Evolutionary conservation across 331 rosid genomes (phyloP).

Genomic region (Malus hybrid): DNA sequence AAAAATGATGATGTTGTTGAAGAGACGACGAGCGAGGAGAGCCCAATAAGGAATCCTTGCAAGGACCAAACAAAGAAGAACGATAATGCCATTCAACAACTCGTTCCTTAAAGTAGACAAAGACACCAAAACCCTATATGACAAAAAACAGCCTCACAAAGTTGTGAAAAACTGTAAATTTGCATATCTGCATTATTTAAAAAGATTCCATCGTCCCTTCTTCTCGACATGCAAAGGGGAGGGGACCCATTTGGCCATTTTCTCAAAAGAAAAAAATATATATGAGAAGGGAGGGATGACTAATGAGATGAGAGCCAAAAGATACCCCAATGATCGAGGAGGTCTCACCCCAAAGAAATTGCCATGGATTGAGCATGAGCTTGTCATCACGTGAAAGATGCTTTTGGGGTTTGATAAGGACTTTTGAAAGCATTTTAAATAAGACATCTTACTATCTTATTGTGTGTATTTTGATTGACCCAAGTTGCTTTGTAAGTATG

Average conservation of each 20-base stretch:
- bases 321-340: constrained; percentile 39
- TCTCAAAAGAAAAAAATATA: neutral
- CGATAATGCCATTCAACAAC: constrained; percentile 44
- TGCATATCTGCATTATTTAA: neutral
- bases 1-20: constrained; percentile 22
- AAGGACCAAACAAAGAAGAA: constrained; percentile 28
- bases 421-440: constrained; percentile 17
- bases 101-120: constrained; percentile 28
- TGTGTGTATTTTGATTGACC: constrained; percentile 9
- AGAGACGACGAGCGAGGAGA: constrained; percentile 5
- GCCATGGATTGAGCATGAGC: constrained; percentile 37
- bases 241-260: neutral
- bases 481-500: constrained; percentile 15
- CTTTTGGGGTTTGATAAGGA: constrained; percentile 34
- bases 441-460: constrained; percentile 1
- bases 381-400: constrained; percentile 76
- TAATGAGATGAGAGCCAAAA: constrained; percentile 8
- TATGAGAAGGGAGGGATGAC: neutral
- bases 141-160: constrained; percentile 38
- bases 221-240: neutral
- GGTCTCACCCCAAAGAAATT: constrained; percentile 21
- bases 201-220: neutral
- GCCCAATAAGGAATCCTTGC: constrained; percentile 41
- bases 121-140: constrained; percentile 41
- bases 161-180: constrained; percentile 13